Evolutionary conservation across 2,329 filamentous ascomycete genomes (phyloP), one percentile per base, ranked within the genome.

Genomic region (Fragosphaeria purpurea): DNA sequence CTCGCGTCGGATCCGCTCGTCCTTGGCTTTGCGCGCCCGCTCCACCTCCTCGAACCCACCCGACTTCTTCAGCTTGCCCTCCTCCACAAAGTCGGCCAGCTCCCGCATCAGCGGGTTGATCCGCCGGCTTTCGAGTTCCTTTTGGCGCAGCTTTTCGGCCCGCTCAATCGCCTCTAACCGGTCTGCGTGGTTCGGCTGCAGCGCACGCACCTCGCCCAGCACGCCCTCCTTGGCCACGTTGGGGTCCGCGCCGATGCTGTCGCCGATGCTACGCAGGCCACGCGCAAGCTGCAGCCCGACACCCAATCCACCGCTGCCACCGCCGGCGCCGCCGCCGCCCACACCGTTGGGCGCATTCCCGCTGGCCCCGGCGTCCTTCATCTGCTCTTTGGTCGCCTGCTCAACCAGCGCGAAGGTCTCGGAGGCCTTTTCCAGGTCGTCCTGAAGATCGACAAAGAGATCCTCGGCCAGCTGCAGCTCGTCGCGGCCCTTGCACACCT

Each of bases 331-430:
- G 75, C 76, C 7, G 79, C 80, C 5, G 35, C 35, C 35, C 35
- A 11, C 7, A 37, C 35, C 35, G 35, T 7, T 11, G 7, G 35
- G 35, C 35, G 7, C 35, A 7, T 7, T 7, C 35, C 7, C 7
- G 7, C 35, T 67, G 6, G 77, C 77, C 46, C 79, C 77, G 45
- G 71, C 77, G 53, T 85, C 84, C 64, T 94, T 88, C 68, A 94
- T 86, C 65, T 98, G 93, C 68, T 97, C 89, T 69, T 95, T 95
- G n/a, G 90, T 97, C 7, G 93, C 93, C 68, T 97, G 86, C 68
- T 98, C 93, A 12, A 98, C 93, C 1, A 98, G 79, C 31, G 88
- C 86, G 62, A 98, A 95, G 0, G 93, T 97, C 66, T 94, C 86
- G 1, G 83, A 82, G 1, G 91, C 90, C 70, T 97, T 96, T 64